Base-by-base conservation (phyloP, 1,139 yeast species). In the Suhomyces chickasaworum region DNA sequence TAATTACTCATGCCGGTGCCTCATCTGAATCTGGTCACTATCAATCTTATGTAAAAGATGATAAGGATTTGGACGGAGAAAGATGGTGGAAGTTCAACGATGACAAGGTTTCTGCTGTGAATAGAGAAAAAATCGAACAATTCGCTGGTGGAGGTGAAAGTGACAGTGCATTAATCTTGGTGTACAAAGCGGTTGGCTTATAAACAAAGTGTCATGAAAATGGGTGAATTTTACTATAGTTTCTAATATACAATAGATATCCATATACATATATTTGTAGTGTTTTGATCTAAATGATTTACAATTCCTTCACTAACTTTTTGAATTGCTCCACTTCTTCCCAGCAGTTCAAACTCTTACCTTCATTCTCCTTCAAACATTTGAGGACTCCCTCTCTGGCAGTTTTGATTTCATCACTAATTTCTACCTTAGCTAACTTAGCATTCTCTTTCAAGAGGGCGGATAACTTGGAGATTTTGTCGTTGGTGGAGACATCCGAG, bases 101-200 rank as follows among this genome's bases (percentile, higher is more conserved):
- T 65, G 96, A 91, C 66, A 86, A 86, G 63, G 96, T 95, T n/a
- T 72, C 83, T 8, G 70, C 77, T 34, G 90, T 91, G 13, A 80
- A 77, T 49, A 87, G 82, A 61, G 95, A 89, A 45, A 89, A 81
- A 62, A 82, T 93, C 52, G 97, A 89, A 63, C 69, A 80, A 46
- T 77, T 95, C 53, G 88, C 97, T 7, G 99, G 99, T 39, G 99
- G 99, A 44, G 97, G 99, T 51, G 99, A 95, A 70, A 84, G 96
- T 57, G 99, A 93, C 67, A 84, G 95, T 59, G 99, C 99, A 1
- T 80, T 93, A 67, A 84, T 95, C 51, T 77, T 91, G 55, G 69
- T 93, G 45, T 93, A 93, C 73, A 86, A 85, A 61, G 95, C 89
- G 3, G 80, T 84, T 56, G 95, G 93, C 16, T 61, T 76, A 54